Percentiles rank a stretch among this genome's conserved stretches.
Evolutionary conservation across 169 alveolate genomes (phyloP).

Genomic region (Plasmodium gonderi): DNA sequence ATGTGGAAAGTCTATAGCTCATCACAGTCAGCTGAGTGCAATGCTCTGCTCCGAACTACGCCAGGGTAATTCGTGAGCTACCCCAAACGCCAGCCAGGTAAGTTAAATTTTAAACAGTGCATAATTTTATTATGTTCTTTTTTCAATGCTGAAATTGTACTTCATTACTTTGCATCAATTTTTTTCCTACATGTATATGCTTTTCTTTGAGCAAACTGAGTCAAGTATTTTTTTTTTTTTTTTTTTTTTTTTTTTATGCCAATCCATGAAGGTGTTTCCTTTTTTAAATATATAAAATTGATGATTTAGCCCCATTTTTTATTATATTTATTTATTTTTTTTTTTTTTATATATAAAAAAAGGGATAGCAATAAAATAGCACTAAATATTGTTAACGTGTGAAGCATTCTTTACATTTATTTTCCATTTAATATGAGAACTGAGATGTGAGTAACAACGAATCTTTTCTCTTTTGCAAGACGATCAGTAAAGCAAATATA

Average conservation of each 20-base stretch:
- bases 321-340: too few relatives aligned
- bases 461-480: too few relatives aligned
- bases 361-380: too few relatives aligned
- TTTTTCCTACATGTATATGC: neutral
- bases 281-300: neutral
- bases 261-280: neutral
- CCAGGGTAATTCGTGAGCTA: slow-evolving; percentile 96
- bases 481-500: too few relatives aligned
- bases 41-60: slow-evolving; percentile 97
- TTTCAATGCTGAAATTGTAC: slow-evolving; percentile 62
- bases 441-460: too few relatives aligned
- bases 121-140: slow-evolving; percentile 16
- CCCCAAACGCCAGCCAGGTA: slow-evolving; percentile 99
- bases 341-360: too few relatives aligned
- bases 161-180: neutral
- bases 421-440: too few relatives aligned
- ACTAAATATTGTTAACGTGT: too few relatives aligned
- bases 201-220: neutral
- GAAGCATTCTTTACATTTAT: too few relatives aligned
- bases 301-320: neutral
- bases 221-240: neutral
- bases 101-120: slow-evolving; percentile 80
- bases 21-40: slow-evolving; percentile 97
- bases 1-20: slow-evolving; percentile 94
- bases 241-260: neutral